Conservation (phyloP, 2,329 filamentous ascomycete species). For the Phyllosticta citribraziliensis region DNA sequence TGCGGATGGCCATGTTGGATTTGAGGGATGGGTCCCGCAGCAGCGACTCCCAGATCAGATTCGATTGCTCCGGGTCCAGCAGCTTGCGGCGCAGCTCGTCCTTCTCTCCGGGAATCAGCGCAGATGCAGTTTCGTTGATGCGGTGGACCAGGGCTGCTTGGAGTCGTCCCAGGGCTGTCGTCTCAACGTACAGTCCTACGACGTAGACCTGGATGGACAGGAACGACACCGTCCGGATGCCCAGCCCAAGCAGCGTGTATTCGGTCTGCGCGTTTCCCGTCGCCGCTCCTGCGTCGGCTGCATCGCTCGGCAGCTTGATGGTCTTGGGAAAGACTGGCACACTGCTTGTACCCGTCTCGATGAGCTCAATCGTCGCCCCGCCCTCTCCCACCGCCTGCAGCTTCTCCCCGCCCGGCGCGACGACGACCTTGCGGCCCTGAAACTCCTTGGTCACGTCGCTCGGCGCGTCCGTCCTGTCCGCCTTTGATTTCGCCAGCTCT, state of each 20-base stretch:
- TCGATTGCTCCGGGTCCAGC: slow-evolving; percentile 58
- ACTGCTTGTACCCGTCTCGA: slow-evolving; percentile 72
- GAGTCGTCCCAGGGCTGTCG: slow-evolving; percentile 67
- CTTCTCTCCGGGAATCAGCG: slow-evolving; percentile 74
- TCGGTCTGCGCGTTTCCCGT: slow-evolving; percentile 38
- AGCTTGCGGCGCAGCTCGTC: slow-evolving; percentile 59
- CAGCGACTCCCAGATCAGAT: slow-evolving; percentile 64
- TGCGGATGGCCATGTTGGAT: slow-evolving; percentile 60
- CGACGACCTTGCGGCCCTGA: slow-evolving; percentile 46
- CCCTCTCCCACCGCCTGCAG: slow-evolving; percentile 32
- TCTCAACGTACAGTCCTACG: slow-evolving; percentile 84
- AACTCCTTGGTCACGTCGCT: slow-evolving; percentile 25
- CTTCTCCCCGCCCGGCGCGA: slow-evolving; percentile 54
- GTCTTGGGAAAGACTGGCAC: slow-evolving; percentile 69
- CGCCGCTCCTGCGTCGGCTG: neutral
- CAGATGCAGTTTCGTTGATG: slow-evolving; percentile 68
- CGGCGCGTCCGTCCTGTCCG: slow-evolving; percentile 19
- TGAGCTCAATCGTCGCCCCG: slow-evolving; percentile 56
- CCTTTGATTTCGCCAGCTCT: neutral
- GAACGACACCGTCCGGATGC: slow-evolving; percentile 83
- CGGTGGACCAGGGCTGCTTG: slow-evolving; percentile 68
- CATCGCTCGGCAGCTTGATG: slow-evolving; percentile 49
- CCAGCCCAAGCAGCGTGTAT: slow-evolving; percentile 81
- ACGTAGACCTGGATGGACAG: slow-evolving; percentile 88
- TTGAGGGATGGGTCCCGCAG: slow-evolving; percentile 35